Base-by-base conservation (phyloP, 108 stramenopile genomes). In the Nitzschia palea region DNA sequence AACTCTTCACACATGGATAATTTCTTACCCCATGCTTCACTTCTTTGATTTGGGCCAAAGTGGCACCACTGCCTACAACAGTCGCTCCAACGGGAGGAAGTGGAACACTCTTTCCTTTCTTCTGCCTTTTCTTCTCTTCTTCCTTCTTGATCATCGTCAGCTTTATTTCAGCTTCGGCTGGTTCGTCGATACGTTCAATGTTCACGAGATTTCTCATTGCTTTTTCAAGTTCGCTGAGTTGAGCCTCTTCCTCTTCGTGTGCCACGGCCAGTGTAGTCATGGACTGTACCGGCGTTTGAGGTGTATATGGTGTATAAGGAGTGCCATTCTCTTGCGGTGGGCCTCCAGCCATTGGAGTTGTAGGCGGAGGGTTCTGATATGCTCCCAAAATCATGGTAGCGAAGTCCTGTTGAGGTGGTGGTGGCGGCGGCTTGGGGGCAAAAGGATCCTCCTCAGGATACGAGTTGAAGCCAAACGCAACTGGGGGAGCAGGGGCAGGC, bases 141-240 rank as follows among this genome's bases (percentile, higher is more conserved):
- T 82, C 75, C 29, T 80, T 67, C 48, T 67, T 54, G 30, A 79
- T 77, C 81, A 77, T 82, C 30, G 80, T 79, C 68, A 81, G 45
- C 51, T 70, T 65, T 4, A 73, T n/a, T 45, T 81, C 74, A 25
- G 56, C 65, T 30, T 82, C 79, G 0, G 81, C 79, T 36, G 81
- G 85, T 67, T 77, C 71, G 50, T 79, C 76, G 54, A 86, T 86
- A 60, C 71, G 78, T 55, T 86, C 85, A 15, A 86, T 40, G 57
- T 86, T 86, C 25, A 86, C 85, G 34, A 86, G 48, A 6, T 77
- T 80, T 44, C 68, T 70, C 51, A 86, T 31, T 18, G 77, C 81
- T 56, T 40, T 55, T 44, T 86, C 85, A 36, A 85, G 53, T 14
- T 64, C 76, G 33, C 61, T 79, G 42, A 65, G 23, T 1, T 68